Evolutionary conservation across 768 basidiomycete genomes (phyloP).

Genomic region (Ramaria sp.): DNA sequence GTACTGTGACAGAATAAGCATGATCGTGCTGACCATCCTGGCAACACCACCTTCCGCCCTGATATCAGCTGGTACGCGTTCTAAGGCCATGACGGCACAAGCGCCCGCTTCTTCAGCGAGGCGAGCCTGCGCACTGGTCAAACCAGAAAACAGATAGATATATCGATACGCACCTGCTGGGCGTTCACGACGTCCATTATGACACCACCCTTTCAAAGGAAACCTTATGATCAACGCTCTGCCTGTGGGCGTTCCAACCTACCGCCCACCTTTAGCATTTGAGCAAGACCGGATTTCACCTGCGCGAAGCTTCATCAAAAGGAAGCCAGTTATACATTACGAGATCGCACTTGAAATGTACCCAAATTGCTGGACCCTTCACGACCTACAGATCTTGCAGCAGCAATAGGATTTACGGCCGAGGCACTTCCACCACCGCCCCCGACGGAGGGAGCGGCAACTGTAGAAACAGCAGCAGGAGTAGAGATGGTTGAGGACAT

Average conservation of each 20-base stretch:
- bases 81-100: conserved; percentile 95
- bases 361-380: conserved; percentile 47
- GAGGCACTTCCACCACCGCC: background rate
- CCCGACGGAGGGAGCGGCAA: background rate
- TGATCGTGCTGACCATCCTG: conserved; percentile 64
- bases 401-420: background rate
- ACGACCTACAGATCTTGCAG: conserved; percentile 6
- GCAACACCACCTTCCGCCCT: conserved; percentile 88
- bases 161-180: conserved; percentile 38
- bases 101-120: conserved; percentile 97
- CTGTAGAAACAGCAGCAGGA: background rate
- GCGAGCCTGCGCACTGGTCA: conserved; percentile 48
- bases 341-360: conserved; percentile 49
- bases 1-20: background rate
- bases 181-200: conserved; percentile 94
- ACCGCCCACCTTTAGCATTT: conserved; percentile 80
- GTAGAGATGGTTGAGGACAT: background rate
- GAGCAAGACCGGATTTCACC: conserved; percentile 91
- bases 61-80: conserved; percentile 93
- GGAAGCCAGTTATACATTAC: conserved; percentile 6
- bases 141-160: conserved; percentile 19
- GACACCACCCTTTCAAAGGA: conserved; percentile 52
- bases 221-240: conserved; percentile 8
- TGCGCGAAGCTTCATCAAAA: conserved; percentile 19
- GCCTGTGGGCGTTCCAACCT: conserved; percentile 10